Conservation (phyloP, 306 rosid genomes). For the Lotus japonicus region DNA sequence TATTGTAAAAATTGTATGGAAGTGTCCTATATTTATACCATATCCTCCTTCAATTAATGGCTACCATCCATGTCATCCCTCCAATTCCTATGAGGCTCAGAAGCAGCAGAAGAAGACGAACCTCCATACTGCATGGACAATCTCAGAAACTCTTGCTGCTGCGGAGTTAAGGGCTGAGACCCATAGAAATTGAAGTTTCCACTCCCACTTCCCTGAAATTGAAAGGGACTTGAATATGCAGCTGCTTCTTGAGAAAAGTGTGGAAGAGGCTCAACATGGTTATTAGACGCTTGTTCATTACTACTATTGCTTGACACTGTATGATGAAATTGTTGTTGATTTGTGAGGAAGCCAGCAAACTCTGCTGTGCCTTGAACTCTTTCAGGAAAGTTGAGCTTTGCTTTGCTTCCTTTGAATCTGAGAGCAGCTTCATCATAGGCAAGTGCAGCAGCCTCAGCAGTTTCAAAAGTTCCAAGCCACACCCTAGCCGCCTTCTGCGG, state of each 20-base stretch:
- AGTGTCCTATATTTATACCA: too few relatives aligned
- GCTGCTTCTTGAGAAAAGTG: constrained; percentile 28
- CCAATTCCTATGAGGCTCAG: constrained; percentile 26
- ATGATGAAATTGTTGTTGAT: not conserved
- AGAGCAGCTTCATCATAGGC: constrained; percentile 90
- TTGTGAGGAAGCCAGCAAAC: constrained; percentile 29
- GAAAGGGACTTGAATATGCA: constrained; percentile 6
- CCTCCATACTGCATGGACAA: constrained; percentile 44
- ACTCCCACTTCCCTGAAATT: not conserved
- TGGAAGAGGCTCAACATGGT: constrained; percentile 6
- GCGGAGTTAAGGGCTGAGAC: constrained; percentile 13
- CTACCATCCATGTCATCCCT: constrained; percentile 24
- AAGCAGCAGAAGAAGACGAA: constrained; percentile 27
- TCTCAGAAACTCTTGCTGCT: constrained; percentile 25
- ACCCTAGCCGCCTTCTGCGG: constrained; percentile 76
- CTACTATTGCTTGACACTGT: not conserved
- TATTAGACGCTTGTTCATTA: constrained; percentile 1
- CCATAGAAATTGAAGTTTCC: constrained; percentile 16
- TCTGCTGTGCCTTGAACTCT: constrained; percentile 43
- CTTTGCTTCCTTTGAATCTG: constrained; percentile 87
- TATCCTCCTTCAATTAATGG: not conserved
- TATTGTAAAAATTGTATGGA: not conserved
- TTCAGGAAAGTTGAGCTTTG: constrained; percentile 86
- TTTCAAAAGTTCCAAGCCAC: constrained; percentile 84
- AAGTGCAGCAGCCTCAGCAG: constrained; percentile 79